phyloP scores from a whole-genome alignment of 805 yeast genomes.

The Suhomyces prunicola region DNA sequence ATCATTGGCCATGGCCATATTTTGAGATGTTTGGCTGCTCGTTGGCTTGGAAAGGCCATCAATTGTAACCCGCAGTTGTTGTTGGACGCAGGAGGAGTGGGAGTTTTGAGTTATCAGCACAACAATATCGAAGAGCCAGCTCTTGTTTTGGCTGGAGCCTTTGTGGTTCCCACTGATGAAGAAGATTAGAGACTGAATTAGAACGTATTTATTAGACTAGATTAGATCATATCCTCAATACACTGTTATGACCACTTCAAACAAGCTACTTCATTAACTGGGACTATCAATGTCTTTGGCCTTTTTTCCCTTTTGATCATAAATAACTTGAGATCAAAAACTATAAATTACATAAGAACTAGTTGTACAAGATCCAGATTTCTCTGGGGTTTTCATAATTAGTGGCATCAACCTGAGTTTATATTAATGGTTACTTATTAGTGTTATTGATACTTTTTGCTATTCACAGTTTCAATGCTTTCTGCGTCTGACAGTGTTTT shows the following conservation, averaged over 20 bases:
- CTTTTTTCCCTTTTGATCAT: too few relatives aligned
- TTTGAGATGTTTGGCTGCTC: constrained; percentile 79
- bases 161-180: constrained; percentile 66
- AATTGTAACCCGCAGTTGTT: constrained; percentile 72
- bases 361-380: neutral
- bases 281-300: too few relatives aligned
- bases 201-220: neutral
- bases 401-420: too few relatives aligned
- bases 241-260: too few relatives aligned
- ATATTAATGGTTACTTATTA: too few relatives aligned
- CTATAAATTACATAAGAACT: too few relatives aligned
- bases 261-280: too few relatives aligned
- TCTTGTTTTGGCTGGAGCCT: constrained; percentile 77
- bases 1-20: constrained; percentile 95
- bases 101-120: constrained; percentile 88
- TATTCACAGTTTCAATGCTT: neutral
- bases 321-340: too few relatives aligned
- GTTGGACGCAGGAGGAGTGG: constrained; percentile 93
- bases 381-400: too few relatives aligned
- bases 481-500: neutral
- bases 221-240: neutral
- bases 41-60: constrained; percentile 74
- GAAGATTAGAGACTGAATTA: constrained; percentile 18
- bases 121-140: constrained; percentile 85
- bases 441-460: too few relatives aligned